Base-by-base conservation (phyloP, 148 eudicot genomes). In the Pouteria glomerata region DNA sequence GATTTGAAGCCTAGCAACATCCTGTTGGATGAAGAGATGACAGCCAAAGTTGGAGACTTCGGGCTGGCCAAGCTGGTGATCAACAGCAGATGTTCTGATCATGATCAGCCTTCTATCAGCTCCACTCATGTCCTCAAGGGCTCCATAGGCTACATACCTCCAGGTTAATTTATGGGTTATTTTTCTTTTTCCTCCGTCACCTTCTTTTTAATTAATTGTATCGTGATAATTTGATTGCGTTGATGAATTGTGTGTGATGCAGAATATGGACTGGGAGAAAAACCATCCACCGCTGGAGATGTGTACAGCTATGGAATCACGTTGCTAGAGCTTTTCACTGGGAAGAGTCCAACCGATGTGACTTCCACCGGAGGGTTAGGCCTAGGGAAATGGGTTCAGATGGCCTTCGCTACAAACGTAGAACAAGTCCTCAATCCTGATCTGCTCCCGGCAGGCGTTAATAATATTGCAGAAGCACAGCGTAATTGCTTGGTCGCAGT, bases 71-170 rank as follows among this genome's bases (percentile, higher is more conserved):
- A n/a, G n/a, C n/a, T n/a, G n/a, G n/a, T n/a, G 50, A 47, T 86
- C 35, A 75, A 79, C n/a, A 61, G 30, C 51, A 44, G n/a, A n/a
- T n/a, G n/a, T n/a, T n/a, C n/a, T n/a, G n/a, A 33, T 14, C 26
- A 6, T 39, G 76, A 80, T 74, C 83, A 41, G 45, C 26, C 18
- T 74, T 85, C 81, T 14, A 57, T 81, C 15, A 84, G 78, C 75
- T 83, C 86, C 13, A 80, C 81, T 33, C 75, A 73, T 72, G 74
- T 52, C 30, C 70, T 89, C 48, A 89, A 79, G 68, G 95, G 95
- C 57, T 81, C 95, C 59, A 80, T 89, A 30, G 95, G 95, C 73
- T 89, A 89, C 52, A 87, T 87, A 66, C 85, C 91, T 48, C 91
- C 91, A 82, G 94, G 94, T 89, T 21, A 63, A 74, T 52, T 18